phyloP scores from a whole-genome alignment of 192 early-diverging fungal species.

The Coemansia sp. region DNA sequence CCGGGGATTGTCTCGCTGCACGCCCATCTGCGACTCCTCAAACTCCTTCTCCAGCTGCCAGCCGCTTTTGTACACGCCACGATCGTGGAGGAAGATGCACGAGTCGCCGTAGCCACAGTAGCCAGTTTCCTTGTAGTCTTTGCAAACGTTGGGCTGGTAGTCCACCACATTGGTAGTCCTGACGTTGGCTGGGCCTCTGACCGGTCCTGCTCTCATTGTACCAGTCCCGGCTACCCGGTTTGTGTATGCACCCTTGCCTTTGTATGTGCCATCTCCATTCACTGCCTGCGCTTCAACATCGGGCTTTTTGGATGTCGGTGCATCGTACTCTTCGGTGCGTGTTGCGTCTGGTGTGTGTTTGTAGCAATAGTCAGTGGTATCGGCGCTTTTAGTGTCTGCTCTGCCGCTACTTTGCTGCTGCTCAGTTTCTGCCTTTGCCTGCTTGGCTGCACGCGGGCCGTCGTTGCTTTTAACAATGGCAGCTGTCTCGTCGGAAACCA shows the following conservation, averaged over 20 bases:
- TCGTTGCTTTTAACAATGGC: constrained; percentile 28
- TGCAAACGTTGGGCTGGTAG: constrained; percentile 98
- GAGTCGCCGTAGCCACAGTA: constrained; percentile 98
- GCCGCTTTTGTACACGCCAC: constrained; percentile 93
- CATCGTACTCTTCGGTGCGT: constrained; percentile 45
- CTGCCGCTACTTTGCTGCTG: constrained; percentile 15
- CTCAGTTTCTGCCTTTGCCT: constrained; percentile 32
- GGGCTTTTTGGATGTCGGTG: constrained; percentile 3
- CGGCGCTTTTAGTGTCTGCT: constrained; percentile 28
- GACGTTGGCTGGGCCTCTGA: constrained; percentile 41
- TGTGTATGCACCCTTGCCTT: constrained; percentile 66
- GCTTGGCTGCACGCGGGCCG: constrained; percentile 50
- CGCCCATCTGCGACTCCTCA: constrained; percentile 80
- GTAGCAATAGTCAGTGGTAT: constrained; percentile 24
- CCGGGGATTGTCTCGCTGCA: constrained; percentile 51
- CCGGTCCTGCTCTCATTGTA: constrained; percentile 53
- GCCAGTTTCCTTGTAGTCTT: constrained; percentile 97
- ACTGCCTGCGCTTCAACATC: constrained; percentile 14
- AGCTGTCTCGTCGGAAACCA: constrained; percentile 26
- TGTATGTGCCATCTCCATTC: constrained; percentile 60
- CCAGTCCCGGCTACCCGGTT: constrained; percentile 60
- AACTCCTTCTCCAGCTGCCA: constrained; percentile 98
- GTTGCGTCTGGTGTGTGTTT: constrained; percentile 37
- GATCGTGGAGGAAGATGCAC: constrained; percentile 97
- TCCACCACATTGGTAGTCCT: constrained; percentile 64